These are phyloP conservation scores for Neopestalotiopsis sp. DNA, from an alignment of 2,329 filamentous ascomycete species.

Conservation along the genomic window DNA sequence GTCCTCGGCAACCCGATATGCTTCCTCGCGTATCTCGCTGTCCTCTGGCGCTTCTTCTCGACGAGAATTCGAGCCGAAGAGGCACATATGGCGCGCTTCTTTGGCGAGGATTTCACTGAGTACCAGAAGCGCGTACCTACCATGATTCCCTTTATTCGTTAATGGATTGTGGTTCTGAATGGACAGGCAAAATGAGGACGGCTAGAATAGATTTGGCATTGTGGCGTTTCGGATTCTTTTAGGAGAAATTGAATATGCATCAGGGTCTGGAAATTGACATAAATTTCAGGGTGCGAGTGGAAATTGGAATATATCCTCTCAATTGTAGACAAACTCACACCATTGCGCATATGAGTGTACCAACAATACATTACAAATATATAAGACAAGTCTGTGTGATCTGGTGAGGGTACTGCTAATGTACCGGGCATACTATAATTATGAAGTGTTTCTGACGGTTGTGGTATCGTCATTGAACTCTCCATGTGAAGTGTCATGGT, in stretches of 20 bases:
- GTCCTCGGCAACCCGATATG: constrained; percentile 86
- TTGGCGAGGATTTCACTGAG: constrained; percentile 78
- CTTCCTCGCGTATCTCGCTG: constrained; percentile 72
- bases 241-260: not conserved
- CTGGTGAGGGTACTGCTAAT: no score
- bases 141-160: constrained; percentile 77
- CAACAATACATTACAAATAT: no score
- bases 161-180: not conserved
- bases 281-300: not conserved
- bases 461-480: no score
- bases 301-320: not conserved
- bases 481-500: no score
- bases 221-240: not conserved
- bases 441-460: no score
- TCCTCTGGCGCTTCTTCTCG: constrained; percentile 87
- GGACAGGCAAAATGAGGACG: not conserved
- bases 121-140: constrained; percentile 77
- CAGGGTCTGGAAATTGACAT: not conserved
- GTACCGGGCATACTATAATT: no score
- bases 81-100: constrained; percentile 77
- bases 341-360: no score
- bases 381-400: no score
- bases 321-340: not conserved
- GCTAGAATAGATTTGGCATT: not conserved
- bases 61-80: constrained; percentile 81